phyloP scores from a whole-genome alignment of 1,284 basidiomycete species.

The Ustilago hordei region DNA sequence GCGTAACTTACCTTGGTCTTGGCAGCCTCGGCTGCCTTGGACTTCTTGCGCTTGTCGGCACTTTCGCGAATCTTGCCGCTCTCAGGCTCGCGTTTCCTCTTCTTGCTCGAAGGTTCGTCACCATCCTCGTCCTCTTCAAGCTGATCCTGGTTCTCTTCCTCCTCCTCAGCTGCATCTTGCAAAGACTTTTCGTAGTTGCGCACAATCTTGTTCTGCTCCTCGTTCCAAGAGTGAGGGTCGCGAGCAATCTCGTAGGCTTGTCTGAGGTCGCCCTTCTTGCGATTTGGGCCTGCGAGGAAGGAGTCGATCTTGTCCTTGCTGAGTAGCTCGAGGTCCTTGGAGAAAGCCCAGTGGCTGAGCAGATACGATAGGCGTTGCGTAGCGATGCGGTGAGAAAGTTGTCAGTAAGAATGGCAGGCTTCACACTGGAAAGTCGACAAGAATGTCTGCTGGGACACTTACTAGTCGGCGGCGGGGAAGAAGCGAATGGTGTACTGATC shows the following conservation, averaged over 20 bases:
- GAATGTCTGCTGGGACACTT: slow-evolving; percentile 69
- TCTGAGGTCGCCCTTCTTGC: slow-evolving; percentile 82
- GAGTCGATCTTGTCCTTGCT: slow-evolving; percentile 84
- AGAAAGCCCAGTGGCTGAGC: slow-evolving; percentile 82
- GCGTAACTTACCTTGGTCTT: slow-evolving; percentile 25
- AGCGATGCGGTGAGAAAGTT: neutral
- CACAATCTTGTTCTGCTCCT: slow-evolving; percentile 58
- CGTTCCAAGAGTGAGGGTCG: slow-evolving; percentile 76
- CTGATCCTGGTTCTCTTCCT: slow-evolving; percentile 73
- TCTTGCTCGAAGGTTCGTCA: slow-evolving; percentile 72
- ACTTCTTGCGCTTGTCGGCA: slow-evolving; percentile 50
- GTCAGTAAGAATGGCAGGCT: slow-evolving; percentile 3
- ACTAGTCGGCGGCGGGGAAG: slow-evolving; percentile 93
- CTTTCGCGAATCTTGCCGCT: slow-evolving; percentile 45
- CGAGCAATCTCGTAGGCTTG: slow-evolving; percentile 84
- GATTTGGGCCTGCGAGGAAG: slow-evolving; percentile 79
- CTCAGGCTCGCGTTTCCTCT: slow-evolving; percentile 44
- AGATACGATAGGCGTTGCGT: slow-evolving; percentile 7
- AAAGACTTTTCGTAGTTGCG: slow-evolving; percentile 47
- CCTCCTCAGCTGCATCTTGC: slow-evolving; percentile 75
- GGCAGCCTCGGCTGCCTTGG: slow-evolving; percentile 42
- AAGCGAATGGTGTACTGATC: slow-evolving; percentile 83
- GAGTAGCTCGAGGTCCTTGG: slow-evolving; percentile 84
- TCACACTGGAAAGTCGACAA: neutral
- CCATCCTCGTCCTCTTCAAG: slow-evolving; percentile 76